Base-by-base conservation (phyloP, 2,329 filamentous ascomycete species). In the Thielaviopsis musarum region DNA sequence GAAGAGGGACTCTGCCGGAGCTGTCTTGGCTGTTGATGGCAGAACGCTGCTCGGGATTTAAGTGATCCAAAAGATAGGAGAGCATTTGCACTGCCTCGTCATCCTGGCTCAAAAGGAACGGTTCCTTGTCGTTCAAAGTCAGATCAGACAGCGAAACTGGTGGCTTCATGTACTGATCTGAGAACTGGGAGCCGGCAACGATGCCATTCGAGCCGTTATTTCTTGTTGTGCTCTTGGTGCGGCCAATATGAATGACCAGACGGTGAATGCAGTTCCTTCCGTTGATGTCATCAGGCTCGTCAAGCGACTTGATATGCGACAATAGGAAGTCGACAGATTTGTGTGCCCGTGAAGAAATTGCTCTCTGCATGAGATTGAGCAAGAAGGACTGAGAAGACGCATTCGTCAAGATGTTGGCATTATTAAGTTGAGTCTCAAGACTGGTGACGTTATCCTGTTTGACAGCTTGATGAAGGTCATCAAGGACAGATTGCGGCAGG, bases 231-330 rank as follows among this genome's bases (percentile, higher is more conserved):
- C 75, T 74, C 63, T 80, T 80, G n/a, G 85, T 83, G 55, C 91
- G 83, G 19, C 91, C 91, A 65, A 96, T 94, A 21, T 91, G 85
- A 62, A 97, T 94, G 51, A 98, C 86, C 2, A 97, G 76, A 9
- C 93, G 84, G 69, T 98, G 93, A 55, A 98, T 82, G 69, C 89
- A 93, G 69, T 96, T 98, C 13, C 93, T 85, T 66, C 86, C 84
- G 71, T 97, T 95, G 68, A 98, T 89, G 67, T 97, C 93, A 65
- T 95, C 88, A 2, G 87, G 81, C 67, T 95, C 91, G 56, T 95
- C 84, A 2, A 97, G 77, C 1, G 80, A 83, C 52, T 82, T 78
- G 57, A 93, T 77, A 51, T 83, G 78, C 12, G 75, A 72, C 2
- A 98, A 70, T 1, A 97, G 77, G 61, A 79, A 79, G n/a, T 79